These are phyloP conservation scores for Rubia yunnanensis DNA, from an alignment of 257 asterid species.

Conservation along the genomic window DNA sequence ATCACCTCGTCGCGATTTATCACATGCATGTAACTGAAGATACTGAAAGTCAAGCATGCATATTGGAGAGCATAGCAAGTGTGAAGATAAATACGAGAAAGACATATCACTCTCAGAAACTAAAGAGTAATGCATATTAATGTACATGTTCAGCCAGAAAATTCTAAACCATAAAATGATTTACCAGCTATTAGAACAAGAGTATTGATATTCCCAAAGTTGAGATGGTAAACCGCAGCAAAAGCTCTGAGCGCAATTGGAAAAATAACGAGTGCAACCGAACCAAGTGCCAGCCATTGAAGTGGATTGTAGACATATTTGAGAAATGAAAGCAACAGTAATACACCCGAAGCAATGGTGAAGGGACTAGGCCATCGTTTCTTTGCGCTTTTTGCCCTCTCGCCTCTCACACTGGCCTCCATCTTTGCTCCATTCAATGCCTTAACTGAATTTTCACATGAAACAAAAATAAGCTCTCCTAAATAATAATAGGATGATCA, in stretches of 20 bases:
- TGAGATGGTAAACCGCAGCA: slow-evolving; percentile 35
- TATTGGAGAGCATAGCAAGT: too few relatives aligned
- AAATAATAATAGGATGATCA: neutral
- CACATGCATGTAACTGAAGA: too few relatives aligned
- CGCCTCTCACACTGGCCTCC: slow-evolving; percentile 54
- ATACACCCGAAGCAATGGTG: slow-evolving; percentile 43
- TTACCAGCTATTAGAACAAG: slow-evolving; percentile 47
- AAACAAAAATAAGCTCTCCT: neutral
- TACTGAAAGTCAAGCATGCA: too few relatives aligned
- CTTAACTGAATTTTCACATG: slow-evolving; percentile 32
- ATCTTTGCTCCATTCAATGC: slow-evolving; percentile 66
- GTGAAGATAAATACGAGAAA: too few relatives aligned
- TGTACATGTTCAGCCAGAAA: neutral
- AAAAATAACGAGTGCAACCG: slow-evolving; percentile 31
- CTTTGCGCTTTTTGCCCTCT: slow-evolving; percentile 31
- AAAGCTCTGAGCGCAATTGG: slow-evolving; percentile 47
- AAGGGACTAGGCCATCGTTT: slow-evolving; percentile 77
- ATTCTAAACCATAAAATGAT: slow-evolving; percentile 14
- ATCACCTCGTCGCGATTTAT: too few relatives aligned
- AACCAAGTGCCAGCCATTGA: slow-evolving; percentile 62
- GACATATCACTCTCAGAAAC: slow-evolving; percentile 19
- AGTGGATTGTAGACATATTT: slow-evolving; percentile 41
- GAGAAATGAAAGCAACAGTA: slow-evolving; percentile 46
- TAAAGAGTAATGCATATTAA: slow-evolving; percentile 18
- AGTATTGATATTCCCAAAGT: slow-evolving; percentile 47